Base-by-base conservation (phyloP, 2,329 filamentous ascomycete species). In the Fusarium liriodendri region DNA sequence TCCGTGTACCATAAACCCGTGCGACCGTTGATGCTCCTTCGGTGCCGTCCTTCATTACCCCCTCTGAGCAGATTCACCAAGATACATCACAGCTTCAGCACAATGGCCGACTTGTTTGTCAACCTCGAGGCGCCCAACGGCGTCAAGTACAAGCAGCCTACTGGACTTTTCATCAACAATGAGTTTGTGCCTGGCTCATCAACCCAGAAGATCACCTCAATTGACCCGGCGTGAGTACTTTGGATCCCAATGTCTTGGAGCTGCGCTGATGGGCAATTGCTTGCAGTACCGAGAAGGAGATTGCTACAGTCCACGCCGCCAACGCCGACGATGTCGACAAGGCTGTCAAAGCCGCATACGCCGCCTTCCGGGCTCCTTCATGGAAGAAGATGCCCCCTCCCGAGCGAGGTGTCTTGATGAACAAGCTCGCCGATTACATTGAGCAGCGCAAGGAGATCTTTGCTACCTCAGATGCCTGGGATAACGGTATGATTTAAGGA, bases 111-210 rank as follows among this genome's bases (percentile, higher is more conserved):
- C 50, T 40, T 77, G 38, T 77, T 73, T 27, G 83, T 91, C 62
- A 87, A 94, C 78, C 88, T 96, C 67, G 93, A 89, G 62, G 93
- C 94, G 64, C 94, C 94, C 11, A 96, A 96, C 83, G 94, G 94
- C 78, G 87, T 86, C 82, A 92, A 90, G 79, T 95, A 94, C 82
- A 85, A 83, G 16, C 92, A 95, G 84, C 93, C 93, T 3, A 88
- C 89, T 32, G 94, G 94, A 33, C 87, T 96, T 10, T 96, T 95
- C 83, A 95, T 96, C 85, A 94, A 95, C 85, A 95, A 95, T 72
- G 92, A 95, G 80, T 95, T 94, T 82, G 92, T 95, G n/a, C 62
- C 76, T 8, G 73, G 77, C 22, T 73, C 75, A 2, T 73, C 76
- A 2, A 77, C 72, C 32, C 67, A 73, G 29, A 80, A 77, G 29